Evolutionary conservation across 768 basidiomycete genomes (phyloP).

Genomic region (Agrocybe praecox): DNA sequence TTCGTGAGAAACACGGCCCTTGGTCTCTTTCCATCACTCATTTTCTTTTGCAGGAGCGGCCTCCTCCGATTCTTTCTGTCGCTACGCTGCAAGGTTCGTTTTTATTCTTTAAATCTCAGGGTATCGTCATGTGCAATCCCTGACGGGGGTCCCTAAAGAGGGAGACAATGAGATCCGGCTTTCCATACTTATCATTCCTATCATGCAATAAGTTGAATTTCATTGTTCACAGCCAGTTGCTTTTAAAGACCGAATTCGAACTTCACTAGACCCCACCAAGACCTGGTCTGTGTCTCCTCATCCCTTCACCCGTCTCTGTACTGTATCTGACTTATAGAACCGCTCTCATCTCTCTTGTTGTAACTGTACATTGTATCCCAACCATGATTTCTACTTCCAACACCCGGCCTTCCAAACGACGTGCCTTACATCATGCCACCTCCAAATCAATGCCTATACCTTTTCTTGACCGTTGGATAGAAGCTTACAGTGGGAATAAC

Average conservation of each 20-base stretch:
- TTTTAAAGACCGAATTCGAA: conserved; percentile 28
- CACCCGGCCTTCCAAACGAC: conserved; percentile 10
- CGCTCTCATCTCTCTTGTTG: conserved; percentile 9
- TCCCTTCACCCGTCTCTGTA: conserved; percentile 14
- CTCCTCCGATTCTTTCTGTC: conserved; percentile 45
- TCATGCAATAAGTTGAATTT: conserved; percentile 15
- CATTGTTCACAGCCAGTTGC: conserved; percentile 32
- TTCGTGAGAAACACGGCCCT: not conserved
- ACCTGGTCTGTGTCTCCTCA: conserved; percentile 31
- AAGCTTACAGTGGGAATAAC: conserved; percentile 40
- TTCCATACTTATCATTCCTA: not conserved
- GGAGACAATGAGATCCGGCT: conserved; percentile 32
- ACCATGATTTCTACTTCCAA: conserved; percentile 11
- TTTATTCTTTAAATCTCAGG: conserved; percentile 9
- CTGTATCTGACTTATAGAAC: conserved; percentile 15
- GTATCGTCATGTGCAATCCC: conserved; percentile 22
- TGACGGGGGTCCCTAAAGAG: conserved; percentile 20
- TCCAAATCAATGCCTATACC: conserved; percentile 27
- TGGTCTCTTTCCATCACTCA: conserved; percentile 6
- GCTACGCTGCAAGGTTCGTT: conserved; percentile 55
- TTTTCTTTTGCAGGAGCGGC: conserved; percentile 10
- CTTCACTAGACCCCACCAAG: conserved; percentile 19
- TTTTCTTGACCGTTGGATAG: conserved; percentile 42
- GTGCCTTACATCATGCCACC: conserved; percentile 5
- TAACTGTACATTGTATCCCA: conserved; percentile 6